Evolutionary conservation across 2,329 filamentous ascomycete species (phyloP).

Genomic region (Aureobasidium sp.): DNA sequence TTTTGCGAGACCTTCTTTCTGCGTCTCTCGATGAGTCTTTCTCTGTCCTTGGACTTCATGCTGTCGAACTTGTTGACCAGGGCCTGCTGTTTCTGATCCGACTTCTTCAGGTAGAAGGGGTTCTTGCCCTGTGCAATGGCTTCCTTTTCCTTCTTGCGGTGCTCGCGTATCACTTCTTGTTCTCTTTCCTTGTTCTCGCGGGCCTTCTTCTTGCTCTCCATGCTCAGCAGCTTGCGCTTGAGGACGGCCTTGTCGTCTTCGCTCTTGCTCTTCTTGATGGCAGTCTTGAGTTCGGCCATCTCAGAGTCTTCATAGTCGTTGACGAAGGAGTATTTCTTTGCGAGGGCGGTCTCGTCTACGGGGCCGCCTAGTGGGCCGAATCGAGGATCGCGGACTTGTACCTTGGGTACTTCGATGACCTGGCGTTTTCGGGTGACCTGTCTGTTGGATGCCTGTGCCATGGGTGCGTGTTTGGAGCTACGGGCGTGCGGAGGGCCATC

Average conservation of each 20-base stretch:
- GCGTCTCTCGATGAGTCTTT: constrained; percentile 75
- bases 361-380: constrained; percentile 57
- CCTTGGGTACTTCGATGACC: constrained; percentile 55
- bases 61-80: constrained; percentile 69
- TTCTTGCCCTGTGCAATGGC: constrained; percentile 79
- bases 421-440: constrained; percentile 75
- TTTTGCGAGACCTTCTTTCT: constrained; percentile 81
- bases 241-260: constrained; percentile 57
- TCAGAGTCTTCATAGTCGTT: constrained; percentile 80
- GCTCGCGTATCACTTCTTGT: constrained; percentile 60
- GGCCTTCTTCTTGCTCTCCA: constrained; percentile 70
- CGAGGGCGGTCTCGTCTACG: constrained; percentile 49
- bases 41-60: constrained; percentile 78
- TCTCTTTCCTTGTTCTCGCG: constrained; percentile 61
- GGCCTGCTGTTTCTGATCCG: constrained; percentile 79
- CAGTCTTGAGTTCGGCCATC: constrained; percentile 62
- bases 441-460: constrained; percentile 70
- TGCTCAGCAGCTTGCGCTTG: constrained; percentile 64
- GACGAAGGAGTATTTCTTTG: constrained; percentile 77
- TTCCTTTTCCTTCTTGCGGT: constrained; percentile 76
- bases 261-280: constrained; percentile 61
- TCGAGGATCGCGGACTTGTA: constrained; percentile 66
- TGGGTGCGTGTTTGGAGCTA: constrained; percentile 80
- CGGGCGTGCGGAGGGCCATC: constrained; percentile 36
- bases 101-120: constrained; percentile 87